Base-by-base conservation (phyloP, 495 filamentous ascomycete genomes). In the Penicillium lagena region DNA sequence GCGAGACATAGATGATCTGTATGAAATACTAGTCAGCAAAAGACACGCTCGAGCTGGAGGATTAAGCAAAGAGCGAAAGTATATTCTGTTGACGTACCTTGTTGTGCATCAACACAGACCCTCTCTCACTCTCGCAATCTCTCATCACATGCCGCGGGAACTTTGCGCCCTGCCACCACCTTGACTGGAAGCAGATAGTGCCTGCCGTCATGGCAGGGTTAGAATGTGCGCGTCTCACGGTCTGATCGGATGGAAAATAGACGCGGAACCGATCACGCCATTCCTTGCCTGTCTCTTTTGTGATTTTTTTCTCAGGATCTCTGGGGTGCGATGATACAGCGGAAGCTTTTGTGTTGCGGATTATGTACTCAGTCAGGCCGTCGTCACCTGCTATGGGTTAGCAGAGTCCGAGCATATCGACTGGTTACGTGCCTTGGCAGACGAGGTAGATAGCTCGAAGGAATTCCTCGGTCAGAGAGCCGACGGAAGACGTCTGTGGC, bases 201-300 rank as follows among this genome's bases (percentile, higher is more conserved):
- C 93, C 93, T 2, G 76, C 90, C 31, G 70, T 72, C 3, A 72
- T 43, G 12, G 43, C 15, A 4, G 66, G 61, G 0, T 82, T 82
- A 1, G 79, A 81, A 31, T 66, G 80, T 37, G 86, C 88, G 7
- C 53, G 49, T 4, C 50, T 47, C 2, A 96, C 87, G 1, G 90
- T 95, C 1, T 84, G 67, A 1, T 75, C 57, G 0, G 86, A 90
- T 0, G 93, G 94, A 51, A 91, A 98, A 56, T 89, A 96, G 4
- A 96, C 73, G 0, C 80, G 78, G 50, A 90, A 79, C 14, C 70
- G 63, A 17, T 59, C 54, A 29, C 60, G 68, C 63, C 31, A 89
- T 59, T 72, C 62, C 31, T 64, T 49, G 6, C 53, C 52, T 4
- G 48, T 49, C 11, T 40, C 4, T 7, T 41, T 10, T 35, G 47